Conservation (phyloP, 352 stramenopile species). For the Globisporangium echinulatum region DNA sequence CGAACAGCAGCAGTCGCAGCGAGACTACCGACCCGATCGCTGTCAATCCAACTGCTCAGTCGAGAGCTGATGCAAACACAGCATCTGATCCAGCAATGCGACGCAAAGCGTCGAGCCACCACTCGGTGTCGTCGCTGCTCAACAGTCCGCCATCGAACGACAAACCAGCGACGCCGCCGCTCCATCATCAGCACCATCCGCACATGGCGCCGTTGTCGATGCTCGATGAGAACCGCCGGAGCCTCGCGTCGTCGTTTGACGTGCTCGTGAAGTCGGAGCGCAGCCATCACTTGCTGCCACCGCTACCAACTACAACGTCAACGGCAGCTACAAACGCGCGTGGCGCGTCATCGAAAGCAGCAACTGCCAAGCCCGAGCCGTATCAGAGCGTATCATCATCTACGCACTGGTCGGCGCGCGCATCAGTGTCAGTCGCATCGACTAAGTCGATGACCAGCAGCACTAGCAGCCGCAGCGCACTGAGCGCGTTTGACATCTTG, state of each 20-base stretch:
- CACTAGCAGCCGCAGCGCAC: conserved; percentile 14
- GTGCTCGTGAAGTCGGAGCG: conserved; percentile 60
- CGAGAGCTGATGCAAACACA: too few relatives aligned
- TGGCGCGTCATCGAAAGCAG: neutral
- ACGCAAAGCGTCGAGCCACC: conserved; percentile 39
- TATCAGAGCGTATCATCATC: conserved; percentile 12
- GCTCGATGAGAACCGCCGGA: conserved; percentile 18
- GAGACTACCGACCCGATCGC: neutral
- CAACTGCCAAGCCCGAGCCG: conserved; percentile 11
- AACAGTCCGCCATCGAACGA: conserved; percentile 60
- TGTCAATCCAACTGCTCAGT: too few relatives aligned
- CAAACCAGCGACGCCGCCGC: conserved; percentile 12
- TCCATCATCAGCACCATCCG: conserved; percentile 23
- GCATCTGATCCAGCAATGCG: conserved; percentile 2
- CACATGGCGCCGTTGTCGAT: conserved; percentile 30
- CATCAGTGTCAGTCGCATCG: neutral
- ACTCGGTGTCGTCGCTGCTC: conserved; percentile 69
- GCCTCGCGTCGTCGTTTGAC: conserved; percentile 17
- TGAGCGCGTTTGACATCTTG: conserved; percentile 83
- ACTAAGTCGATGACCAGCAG: neutral
- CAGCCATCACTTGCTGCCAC: conserved; percentile 19
- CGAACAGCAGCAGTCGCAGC: neutral
- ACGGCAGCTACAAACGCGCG: too few relatives aligned
- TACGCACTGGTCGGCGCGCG: conserved; percentile 15
- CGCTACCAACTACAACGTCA: conserved; percentile 10